phyloP scores from a whole-genome alignment of 176 grass and related monocot species.

The Urochloa ruziziensis region DNA sequence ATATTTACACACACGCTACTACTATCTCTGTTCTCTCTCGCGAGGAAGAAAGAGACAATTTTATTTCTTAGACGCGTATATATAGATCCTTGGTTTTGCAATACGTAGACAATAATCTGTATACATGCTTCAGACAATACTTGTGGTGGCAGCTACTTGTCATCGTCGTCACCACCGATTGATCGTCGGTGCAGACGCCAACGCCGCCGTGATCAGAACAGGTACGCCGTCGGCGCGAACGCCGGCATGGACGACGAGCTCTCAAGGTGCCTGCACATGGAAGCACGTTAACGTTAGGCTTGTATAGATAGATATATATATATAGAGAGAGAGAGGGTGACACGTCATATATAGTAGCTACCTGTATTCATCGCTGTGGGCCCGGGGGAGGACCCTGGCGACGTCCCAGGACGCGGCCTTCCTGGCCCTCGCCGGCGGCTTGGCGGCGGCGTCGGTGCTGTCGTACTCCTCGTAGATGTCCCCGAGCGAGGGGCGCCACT shows the following conservation, averaged over 20 bases:
- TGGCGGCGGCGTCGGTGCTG: neutral
- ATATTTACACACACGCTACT: neutral
- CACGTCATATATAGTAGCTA: neutral
- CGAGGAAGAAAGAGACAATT: neutral
- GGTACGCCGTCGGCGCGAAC: conserved; percentile 46
- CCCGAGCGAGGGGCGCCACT: conserved; percentile 54
- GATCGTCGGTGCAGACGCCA: too few relatives aligned
- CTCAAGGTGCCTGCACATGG: conserved; percentile 32
- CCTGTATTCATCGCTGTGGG: conserved; percentile 31
- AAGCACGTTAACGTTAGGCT: neutral
- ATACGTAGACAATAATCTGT: conserved; percentile 37
- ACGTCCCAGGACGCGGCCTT: conserved; percentile 16
- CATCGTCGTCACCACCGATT: neutral
- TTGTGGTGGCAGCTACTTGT: neutral
- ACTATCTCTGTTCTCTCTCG: neutral
- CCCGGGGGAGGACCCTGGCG: conserved; percentile 33
- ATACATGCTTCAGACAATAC: conserved; percentile 2
- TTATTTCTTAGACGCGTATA: neutral
- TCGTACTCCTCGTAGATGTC: conserved; percentile 57
- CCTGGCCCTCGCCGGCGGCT: neutral
- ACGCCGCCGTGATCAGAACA: conserved; percentile 34
- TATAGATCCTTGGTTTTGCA: conserved; percentile 48
- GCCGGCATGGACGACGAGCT: conserved; percentile 39
- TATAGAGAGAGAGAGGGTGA: neutral
- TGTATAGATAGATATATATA: neutral